These are phyloP conservation scores for Aaosphaeria pasadenensis DNA, from an alignment of 2,329 filamentous ascomycete species.

Conservation along the genomic window DNA sequence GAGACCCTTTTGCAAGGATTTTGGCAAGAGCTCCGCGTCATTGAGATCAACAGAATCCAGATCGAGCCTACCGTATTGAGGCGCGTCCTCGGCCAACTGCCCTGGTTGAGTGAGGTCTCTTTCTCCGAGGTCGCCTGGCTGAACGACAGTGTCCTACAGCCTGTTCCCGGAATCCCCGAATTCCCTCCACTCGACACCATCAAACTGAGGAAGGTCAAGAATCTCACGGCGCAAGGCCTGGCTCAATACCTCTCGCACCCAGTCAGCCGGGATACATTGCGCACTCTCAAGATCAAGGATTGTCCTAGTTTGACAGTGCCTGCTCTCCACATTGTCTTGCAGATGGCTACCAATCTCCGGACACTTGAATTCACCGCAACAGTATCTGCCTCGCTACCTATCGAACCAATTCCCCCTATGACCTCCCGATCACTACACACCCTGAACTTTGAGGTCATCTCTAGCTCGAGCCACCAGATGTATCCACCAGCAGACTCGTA, in stretches of 20 bases:
- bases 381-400: constrained; percentile 56
- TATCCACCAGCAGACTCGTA: constrained; percentile 59
- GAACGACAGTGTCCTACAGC: constrained; percentile 72
- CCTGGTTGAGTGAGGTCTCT: constrained; percentile 69
- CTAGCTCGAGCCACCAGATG: constrained; percentile 55
- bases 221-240: constrained; percentile 70
- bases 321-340: constrained; percentile 60
- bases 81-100: constrained; percentile 66
- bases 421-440: constrained; percentile 66
- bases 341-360: constrained; percentile 55
- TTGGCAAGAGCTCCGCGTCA: constrained; percentile 69
- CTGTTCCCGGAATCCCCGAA: constrained; percentile 62
- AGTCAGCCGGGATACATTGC: constrained; percentile 57
- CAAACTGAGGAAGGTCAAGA: constrained; percentile 67
- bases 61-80: constrained; percentile 70
- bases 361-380: constrained; percentile 58
- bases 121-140: constrained; percentile 68
- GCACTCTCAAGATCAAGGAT: constrained; percentile 66
- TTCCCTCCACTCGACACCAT: constrained; percentile 75
- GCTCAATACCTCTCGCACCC: constrained; percentile 62
- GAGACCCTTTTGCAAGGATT: constrained; percentile 64
- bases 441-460: constrained; percentile 80
- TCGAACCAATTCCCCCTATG: constrained; percentile 60
- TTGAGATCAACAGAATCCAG: constrained; percentile 67
- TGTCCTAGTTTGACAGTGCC: constrained; percentile 65